Evolutionary conservation across 2,329 filamentous ascomycete genomes (phyloP), one percentile per base, ranked within the genome.

Genomic region (Bertia moriformis): DNA sequence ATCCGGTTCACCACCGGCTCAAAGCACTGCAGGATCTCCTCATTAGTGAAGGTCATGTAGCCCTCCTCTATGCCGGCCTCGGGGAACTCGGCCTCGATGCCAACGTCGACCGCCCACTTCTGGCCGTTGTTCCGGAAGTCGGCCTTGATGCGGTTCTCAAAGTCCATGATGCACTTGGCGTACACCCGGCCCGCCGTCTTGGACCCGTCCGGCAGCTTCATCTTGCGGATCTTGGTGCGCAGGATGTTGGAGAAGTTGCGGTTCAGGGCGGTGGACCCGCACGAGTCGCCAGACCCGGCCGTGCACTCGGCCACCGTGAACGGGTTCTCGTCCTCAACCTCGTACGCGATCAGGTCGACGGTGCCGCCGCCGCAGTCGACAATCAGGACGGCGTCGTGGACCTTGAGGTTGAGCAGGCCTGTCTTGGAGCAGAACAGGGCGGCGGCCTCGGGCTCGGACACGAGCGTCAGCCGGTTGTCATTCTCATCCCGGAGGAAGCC

Each of bases 151-250:
- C 91, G 73, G 73, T 96, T 96, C 67, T 98, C 91, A 53, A 98
- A 98, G 62, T 98, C 91, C 89, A 96, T 96, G 62, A 98, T 96
- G 60, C 89, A 96, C 66, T 96, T 96, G 49, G 89, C 89, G 60
- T 96, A 96, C 40, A 98, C 91, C 60, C 89, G 87, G 35, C 89
- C 89, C n/a, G 91, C 89, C 3, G 87, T 96, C 64, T 89, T 93
- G 49, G 89, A 95, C 37, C 88, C 89, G 54, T 96, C 89, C 1
- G 91, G 88, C 35, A 98, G 71, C 64, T 96, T 96, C 89, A 96
- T 96, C 69, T 96, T 95, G 49, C 89, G 75, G 51, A 98, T 96
- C 70, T 96, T 96, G 44, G 89, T 93, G 40, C 91, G 82, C 38
- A 96, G 68, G 48, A 98, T 95, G 62, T 96, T 96, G 65, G 86